Evolutionary conservation across 164 flowering plant genomes (phyloP).

Genomic region (Tetrastigma voinierianum): DNA sequence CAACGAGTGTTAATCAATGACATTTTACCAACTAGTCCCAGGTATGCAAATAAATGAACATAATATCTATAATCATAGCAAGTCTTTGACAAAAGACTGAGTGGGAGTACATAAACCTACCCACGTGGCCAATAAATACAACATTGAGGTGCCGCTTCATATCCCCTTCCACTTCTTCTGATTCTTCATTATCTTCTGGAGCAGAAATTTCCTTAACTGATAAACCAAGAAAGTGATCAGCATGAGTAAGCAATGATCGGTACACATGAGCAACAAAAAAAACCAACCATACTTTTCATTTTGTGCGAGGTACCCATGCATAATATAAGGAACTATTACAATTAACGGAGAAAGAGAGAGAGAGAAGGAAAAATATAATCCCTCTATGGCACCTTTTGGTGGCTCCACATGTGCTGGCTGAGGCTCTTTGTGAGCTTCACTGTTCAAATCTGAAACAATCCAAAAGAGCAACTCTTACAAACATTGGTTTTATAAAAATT

Average conservation of each 20-base stretch:
- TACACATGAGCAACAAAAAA: too few species aligned
- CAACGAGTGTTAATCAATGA: too few species aligned
- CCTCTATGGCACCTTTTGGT: conserved; percentile 23
- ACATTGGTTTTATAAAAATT: not conserved
- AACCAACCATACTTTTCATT: too few species aligned
- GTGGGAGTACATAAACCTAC: conserved; percentile 37
- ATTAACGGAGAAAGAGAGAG: not conserved
- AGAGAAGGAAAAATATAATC: not conserved
- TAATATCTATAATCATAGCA: too few species aligned
- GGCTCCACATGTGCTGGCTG: conserved; percentile 26
- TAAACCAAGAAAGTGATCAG: not conserved
- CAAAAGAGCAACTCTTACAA: not conserved
- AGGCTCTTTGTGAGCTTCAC: conserved; percentile 22
- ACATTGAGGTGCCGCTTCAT: conserved; percentile 85
- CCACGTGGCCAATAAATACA: conserved; percentile 95
- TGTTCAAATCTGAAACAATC: conserved; percentile 22
- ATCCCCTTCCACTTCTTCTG: conserved; percentile 39
- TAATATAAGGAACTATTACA: not conserved
- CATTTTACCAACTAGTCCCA: not conserved
- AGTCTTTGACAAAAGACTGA: not conserved
- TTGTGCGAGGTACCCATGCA: too few species aligned
- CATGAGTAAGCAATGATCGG: too few species aligned
- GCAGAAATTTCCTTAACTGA: conserved; percentile 40
- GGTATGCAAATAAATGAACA: not conserved
- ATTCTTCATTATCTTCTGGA: conserved; percentile 28